A percentile compares a stretch with the other conserved stretches of the same genome.
phyloP scores from a whole-genome alignment of 148 eudicot genomes.

The Persicaria maculosa region DNA sequence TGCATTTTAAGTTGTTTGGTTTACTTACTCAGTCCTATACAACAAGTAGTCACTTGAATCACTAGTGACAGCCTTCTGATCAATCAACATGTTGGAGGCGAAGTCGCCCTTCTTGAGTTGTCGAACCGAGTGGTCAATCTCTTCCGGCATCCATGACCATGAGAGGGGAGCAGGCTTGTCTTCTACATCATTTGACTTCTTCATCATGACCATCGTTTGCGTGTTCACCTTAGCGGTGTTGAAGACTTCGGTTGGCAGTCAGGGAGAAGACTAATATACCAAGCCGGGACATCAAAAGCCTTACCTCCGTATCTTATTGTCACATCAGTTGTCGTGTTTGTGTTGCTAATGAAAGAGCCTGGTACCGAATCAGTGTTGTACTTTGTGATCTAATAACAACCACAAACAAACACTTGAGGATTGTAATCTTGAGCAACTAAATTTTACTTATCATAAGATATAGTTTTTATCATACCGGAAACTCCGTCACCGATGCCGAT shows the following conservation, averaged over 20 bases:
- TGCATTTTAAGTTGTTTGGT: not conserved
- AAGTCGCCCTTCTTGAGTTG: slow-evolving; percentile 18
- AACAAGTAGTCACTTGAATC: slow-evolving; percentile 57
- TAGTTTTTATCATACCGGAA: not conserved
- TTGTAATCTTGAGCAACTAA: no score
- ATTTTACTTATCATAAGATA: no score
- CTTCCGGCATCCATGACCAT: slow-evolving; percentile 34
- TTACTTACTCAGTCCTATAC: slow-evolving; percentile 52
- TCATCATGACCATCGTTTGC: slow-evolving; percentile 20
- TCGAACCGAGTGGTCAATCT: slow-evolving; percentile 19
- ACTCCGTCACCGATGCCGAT: not conserved
- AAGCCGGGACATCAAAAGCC: slow-evolving; percentile 48
- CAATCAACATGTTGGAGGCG: slow-evolving; percentile 33
- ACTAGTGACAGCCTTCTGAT: slow-evolving; percentile 52
- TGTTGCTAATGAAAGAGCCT: slow-evolving; percentile 17
- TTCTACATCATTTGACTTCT: slow-evolving; percentile 39
- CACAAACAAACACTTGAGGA: no score
- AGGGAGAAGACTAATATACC: slow-evolving; percentile 81
- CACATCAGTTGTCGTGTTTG: slow-evolving; percentile 21
- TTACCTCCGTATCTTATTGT: slow-evolving; percentile 36
- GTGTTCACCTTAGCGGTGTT: slow-evolving; percentile 64
- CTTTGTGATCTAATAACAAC: slow-evolving; percentile 15
- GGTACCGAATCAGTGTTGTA: not conserved
- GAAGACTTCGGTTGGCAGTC: slow-evolving; percentile 46
- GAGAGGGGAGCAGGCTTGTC: slow-evolving; percentile 19